phyloP scores from a whole-genome alignment of 306 rosid species.

The Canavalia ensiformis region DNA sequence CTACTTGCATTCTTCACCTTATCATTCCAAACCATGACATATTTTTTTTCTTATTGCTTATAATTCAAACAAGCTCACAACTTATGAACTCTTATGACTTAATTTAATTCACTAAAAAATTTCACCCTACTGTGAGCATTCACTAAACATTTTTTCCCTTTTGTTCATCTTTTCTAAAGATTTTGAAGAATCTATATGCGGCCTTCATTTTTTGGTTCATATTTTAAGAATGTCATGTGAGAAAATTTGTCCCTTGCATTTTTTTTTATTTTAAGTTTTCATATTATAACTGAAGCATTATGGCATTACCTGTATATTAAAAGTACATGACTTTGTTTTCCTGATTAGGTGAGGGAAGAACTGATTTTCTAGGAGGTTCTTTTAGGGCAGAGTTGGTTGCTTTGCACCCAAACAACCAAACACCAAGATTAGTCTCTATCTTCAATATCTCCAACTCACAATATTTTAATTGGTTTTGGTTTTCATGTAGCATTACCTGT shows the following conservation, averaged over 20 bases:
- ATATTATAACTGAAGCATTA: not conserved
- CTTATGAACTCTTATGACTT: too few species aligned
- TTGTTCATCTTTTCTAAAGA: not conserved
- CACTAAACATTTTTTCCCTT: too few species aligned
- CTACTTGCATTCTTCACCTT: too few species aligned
- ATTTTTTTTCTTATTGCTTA: too few species aligned
- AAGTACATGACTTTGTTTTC: constrained; percentile 68
- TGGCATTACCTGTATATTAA: constrained; percentile 12
- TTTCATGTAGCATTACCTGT: too few species aligned
- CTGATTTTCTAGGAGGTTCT: constrained; percentile 72
- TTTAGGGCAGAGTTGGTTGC: constrained; percentile 60
- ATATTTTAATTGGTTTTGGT: too few species aligned
- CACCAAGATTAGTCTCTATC: too few species aligned
- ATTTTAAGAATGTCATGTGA: not conserved
- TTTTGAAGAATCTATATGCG: constrained; percentile 9
- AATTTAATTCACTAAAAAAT: too few species aligned
- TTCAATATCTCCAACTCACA: too few species aligned
- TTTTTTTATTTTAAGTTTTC: constrained; percentile 24
- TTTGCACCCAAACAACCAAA: constrained; percentile 75
- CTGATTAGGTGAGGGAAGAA: constrained; percentile 73
- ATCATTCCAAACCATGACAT: too few species aligned
- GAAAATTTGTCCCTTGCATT: not conserved
- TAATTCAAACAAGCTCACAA: too few species aligned
- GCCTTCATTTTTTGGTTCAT: constrained; percentile 7
- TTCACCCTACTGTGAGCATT: too few species aligned